Evolutionary conservation across 140 eudicot species (phyloP).

Genomic region (Stevia rebaudiana): DNA sequence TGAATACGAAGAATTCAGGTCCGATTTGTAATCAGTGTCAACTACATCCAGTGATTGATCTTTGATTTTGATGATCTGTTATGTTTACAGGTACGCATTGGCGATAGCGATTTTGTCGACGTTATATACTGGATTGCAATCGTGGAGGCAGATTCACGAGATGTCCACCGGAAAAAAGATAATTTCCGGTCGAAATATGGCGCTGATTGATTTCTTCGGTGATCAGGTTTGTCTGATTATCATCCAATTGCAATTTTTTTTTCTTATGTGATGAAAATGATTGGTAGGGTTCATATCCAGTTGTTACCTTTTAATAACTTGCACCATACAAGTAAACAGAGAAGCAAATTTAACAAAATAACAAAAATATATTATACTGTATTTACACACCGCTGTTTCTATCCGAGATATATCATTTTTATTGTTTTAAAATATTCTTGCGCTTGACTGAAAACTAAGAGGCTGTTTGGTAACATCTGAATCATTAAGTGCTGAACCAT

Average conservation of each 20-base stretch:
- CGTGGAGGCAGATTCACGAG: slow-evolving; percentile 52
- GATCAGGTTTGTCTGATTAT: slow-evolving; percentile 64
- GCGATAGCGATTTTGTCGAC: slow-evolving; percentile 87
- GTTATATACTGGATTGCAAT: slow-evolving; percentile 72
- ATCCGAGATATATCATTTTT: no score
- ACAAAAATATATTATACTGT: neutral
- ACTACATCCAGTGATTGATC: neutral
- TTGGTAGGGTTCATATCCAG: neutral
- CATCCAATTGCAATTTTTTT: neutral
- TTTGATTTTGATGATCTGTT: neutral
- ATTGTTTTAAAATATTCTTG: no score
- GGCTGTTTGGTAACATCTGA: no score
- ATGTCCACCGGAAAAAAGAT: slow-evolving; percentile 45
- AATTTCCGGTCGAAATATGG: slow-evolving; percentile 32
- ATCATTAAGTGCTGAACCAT: no score
- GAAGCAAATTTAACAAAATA: neutral
- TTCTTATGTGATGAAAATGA: neutral
- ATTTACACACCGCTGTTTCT: no score
- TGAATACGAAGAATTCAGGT: slow-evolving; percentile 79
- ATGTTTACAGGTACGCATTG: slow-evolving; percentile 51
- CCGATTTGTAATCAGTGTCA: neutral
- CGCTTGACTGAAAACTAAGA: no score
- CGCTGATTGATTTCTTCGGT: slow-evolving; percentile 54
- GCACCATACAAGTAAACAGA: neutral
- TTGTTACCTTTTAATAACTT: neutral